Conservation (phyloP, 352 stramenopile species). For the Globisporangium recalcitrans region DNA sequence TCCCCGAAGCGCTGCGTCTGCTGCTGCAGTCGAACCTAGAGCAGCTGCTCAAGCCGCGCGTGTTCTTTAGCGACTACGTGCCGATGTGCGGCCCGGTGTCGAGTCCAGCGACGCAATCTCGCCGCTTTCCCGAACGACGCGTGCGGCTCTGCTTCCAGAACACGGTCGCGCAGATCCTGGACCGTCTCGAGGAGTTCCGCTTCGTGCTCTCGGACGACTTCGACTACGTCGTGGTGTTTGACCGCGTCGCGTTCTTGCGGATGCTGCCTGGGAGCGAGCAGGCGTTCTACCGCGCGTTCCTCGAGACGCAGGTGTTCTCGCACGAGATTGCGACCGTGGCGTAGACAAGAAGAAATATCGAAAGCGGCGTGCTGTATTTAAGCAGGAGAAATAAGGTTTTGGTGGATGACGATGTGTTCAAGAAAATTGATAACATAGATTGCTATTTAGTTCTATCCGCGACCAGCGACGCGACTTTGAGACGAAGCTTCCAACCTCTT, state of each 20-base stretch:
- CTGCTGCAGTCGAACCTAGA: slow-evolving; percentile 45
- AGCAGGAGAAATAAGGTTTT: neutral
- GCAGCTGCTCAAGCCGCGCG: slow-evolving; percentile 63
- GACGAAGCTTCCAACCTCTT: no score
- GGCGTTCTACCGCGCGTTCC: slow-evolving; percentile 69
- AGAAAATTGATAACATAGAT: no score
- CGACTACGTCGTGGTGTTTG: slow-evolving; percentile 84
- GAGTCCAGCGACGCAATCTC: slow-evolving; percentile 12
- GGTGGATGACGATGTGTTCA: no score
- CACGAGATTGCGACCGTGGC: slow-evolving; percentile 73
- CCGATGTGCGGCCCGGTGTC: slow-evolving; percentile 45
- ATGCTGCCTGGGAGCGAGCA: slow-evolving; percentile 46
- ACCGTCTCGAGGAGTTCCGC: slow-evolving; percentile 66
- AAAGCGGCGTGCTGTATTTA: neutral
- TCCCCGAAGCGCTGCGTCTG: slow-evolving; percentile 40
- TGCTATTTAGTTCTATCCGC: no score
- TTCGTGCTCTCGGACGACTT: slow-evolving; percentile 86
- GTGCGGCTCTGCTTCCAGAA: slow-evolving; percentile 58
- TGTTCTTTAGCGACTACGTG: slow-evolving; percentile 76
- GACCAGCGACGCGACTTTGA: no score
- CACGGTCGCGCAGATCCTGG: slow-evolving; percentile 44
- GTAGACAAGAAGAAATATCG: slow-evolving; percentile 12
- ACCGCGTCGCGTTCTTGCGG: slow-evolving; percentile 63
- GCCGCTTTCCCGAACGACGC: slow-evolving; percentile 46
- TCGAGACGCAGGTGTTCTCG: slow-evolving; percentile 85